phyloP scores from a whole-genome alignment of 1,139 yeast species.

The Yueomyces sp. region DNA sequence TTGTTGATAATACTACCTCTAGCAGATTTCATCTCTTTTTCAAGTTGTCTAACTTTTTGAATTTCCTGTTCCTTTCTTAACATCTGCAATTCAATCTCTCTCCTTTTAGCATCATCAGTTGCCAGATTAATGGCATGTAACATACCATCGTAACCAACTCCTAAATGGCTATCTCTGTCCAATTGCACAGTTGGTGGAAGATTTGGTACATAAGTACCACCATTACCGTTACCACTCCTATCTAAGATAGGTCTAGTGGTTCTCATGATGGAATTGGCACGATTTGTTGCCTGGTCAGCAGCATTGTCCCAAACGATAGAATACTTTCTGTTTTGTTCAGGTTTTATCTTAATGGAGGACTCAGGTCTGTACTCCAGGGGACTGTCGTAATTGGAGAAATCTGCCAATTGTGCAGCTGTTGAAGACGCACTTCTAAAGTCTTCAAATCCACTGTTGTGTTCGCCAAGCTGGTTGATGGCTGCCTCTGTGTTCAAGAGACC shows the following conservation, averaged over 20 bases:
- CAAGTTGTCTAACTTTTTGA: neutral
- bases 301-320: neutral
- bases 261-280: neutral
- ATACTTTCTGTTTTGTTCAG: neutral
- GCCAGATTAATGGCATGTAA: neutral
- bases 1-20: neutral
- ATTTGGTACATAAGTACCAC: neutral
- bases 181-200: neutral
- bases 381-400: neutral
- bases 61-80: neutral
- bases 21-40: neutral
- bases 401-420: neutral
- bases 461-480: neutral
- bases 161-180: neutral
- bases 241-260: neutral
- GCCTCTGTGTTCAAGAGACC: conserved; percentile 35
- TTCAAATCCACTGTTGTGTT: neutral
- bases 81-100: neutral
- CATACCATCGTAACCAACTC: neutral
- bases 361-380: neutral
- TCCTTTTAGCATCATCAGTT: neutral
- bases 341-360: neutral
- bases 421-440: neutral
- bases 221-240: too few relatives aligned
- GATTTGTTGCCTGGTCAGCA: neutral